A percentile compares a stretch with the other conserved stretches of the same genome.
These are phyloP conservation scores for Cercospora citrullina DNA, from an alignment of 2,329 filamentous ascomycete species.

Conservation along the genomic window DNA sequence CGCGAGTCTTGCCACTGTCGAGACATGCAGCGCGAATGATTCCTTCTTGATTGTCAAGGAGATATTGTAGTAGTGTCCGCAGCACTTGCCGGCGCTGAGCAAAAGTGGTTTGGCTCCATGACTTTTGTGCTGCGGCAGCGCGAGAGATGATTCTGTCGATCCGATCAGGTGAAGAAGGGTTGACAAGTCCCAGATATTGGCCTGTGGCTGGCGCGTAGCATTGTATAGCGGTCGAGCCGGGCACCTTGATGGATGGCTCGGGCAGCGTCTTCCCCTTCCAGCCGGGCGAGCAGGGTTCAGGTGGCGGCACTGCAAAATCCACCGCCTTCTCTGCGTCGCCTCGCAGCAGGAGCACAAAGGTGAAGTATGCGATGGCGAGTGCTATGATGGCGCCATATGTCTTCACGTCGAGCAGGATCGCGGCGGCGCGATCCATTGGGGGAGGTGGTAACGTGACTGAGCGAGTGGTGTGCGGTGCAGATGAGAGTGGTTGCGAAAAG, in stretches of 20 bases:
- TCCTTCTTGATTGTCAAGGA: slow-evolving; percentile 84
- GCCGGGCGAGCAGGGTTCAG: slow-evolving; percentile 58
- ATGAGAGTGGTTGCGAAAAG: slow-evolving; percentile 1
- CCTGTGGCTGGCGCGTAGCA: slow-evolving; percentile 92
- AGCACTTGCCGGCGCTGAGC: slow-evolving; percentile 75
- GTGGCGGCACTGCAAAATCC: slow-evolving; percentile 48
- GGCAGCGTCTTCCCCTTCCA: slow-evolving; percentile 60
- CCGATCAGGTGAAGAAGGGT: slow-evolving; percentile 71
- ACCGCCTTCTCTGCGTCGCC: slow-evolving; percentile 28
- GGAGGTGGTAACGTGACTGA: slow-evolving; percentile 7
- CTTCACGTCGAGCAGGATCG: slow-evolving; percentile 2
- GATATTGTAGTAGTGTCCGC: slow-evolving; percentile 74
- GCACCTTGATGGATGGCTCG: slow-evolving; percentile 62
- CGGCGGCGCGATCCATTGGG: slow-evolving; percentile 5
- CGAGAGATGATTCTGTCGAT: slow-evolving; percentile 77
- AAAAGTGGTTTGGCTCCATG: slow-evolving; percentile 79
- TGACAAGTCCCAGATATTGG: slow-evolving; percentile 73
- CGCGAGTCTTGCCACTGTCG: slow-evolving; percentile 93
- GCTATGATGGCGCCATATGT: slow-evolving; percentile 1
- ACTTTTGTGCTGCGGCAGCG: slow-evolving; percentile 70
- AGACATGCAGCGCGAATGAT: slow-evolving; percentile 84
- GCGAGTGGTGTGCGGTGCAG: background rate
- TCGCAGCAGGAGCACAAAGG: slow-evolving; percentile 8
- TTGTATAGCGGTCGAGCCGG: slow-evolving; percentile 68
- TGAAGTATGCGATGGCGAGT: slow-evolving; percentile 10